A percentile compares a stretch with the other conserved stretches of the same genome.
Conservation (phyloP, 1,284 basidiomycete genomes). For the Cryptococcus sp. region DNA sequence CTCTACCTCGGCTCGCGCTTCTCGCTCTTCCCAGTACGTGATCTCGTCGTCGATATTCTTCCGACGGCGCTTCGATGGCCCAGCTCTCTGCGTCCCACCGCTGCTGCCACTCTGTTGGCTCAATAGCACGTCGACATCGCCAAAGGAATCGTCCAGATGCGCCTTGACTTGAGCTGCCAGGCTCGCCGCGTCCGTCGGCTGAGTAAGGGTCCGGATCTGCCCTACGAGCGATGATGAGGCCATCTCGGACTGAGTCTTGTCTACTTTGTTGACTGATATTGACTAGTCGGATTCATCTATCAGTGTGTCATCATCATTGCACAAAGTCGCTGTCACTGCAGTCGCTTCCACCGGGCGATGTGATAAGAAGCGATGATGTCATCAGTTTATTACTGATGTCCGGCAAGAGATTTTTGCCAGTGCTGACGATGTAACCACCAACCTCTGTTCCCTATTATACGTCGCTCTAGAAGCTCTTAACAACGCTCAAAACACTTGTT, state of each 20-base stretch:
- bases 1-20: constrained; percentile 24
- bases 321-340: no score
- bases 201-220: constrained; percentile 22
- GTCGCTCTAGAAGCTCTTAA: not conserved
- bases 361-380: constrained; percentile 11
- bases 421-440: not conserved
- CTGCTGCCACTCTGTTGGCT: constrained; percentile 8
- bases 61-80: constrained; percentile 16
- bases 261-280: no score
- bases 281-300: no score
- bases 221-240: constrained; percentile 2
- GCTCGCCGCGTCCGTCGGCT: constrained; percentile 6
- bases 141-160: constrained; percentile 39
- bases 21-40: constrained; percentile 36
- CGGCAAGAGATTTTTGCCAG: constrained; percentile 20
- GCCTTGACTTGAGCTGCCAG: constrained; percentile 23
- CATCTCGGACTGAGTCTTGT: not conserved
- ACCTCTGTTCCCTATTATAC: no score
- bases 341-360: no score
- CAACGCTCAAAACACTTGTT: not conserved
- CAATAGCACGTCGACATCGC: constrained; percentile 33
- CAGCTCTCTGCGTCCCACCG: not conserved
- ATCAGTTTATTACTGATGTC: constrained; percentile 17
- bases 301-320: no score
- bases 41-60: constrained; percentile 40